Conservation (phyloP, 2,329 filamentous ascomycete species). For the Cryphonectria radicalis region DNA sequence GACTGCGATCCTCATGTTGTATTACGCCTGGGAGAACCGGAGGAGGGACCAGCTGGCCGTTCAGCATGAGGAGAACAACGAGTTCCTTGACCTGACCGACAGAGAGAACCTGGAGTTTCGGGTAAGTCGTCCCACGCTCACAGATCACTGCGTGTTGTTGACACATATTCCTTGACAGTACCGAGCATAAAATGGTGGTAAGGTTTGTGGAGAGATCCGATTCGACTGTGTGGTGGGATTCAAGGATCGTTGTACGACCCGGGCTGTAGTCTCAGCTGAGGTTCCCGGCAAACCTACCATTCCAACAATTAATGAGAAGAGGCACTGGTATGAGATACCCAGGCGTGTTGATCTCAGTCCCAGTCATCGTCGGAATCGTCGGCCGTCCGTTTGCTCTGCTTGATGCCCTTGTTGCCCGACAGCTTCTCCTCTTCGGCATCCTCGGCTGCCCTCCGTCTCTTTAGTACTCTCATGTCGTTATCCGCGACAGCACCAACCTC, state of each 20-base stretch:
- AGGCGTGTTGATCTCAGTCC: slow-evolving; percentile 50
- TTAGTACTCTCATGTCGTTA: slow-evolving; percentile 76
- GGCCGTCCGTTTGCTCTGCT: slow-evolving; percentile 42
- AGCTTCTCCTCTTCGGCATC: slow-evolving; percentile 64
- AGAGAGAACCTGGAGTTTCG: slow-evolving; percentile 38
- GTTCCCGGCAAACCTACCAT: neutral
- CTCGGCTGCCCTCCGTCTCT: slow-evolving; percentile 62
- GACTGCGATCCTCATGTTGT: slow-evolving; percentile 26
- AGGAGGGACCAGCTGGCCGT: slow-evolving; percentile 26
- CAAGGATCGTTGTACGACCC: neutral
- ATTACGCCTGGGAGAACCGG: slow-evolving; percentile 29
- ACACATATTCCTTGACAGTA: slow-evolving; percentile 22
- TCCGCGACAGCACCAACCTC: slow-evolving; percentile 79
- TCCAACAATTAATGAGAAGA: neutral
- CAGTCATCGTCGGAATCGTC: slow-evolving; percentile 63
- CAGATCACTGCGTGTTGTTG: neutral
- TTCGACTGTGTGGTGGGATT: neutral
- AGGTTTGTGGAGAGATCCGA: neutral
- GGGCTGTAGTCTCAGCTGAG: neutral
- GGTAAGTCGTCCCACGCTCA: slow-evolving; percentile 11
- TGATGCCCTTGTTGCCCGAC: slow-evolving; percentile 52
- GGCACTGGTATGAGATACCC: neutral
- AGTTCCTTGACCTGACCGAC: slow-evolving; percentile 40
- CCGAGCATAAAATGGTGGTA: slow-evolving; percentile 11
- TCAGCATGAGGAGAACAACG: slow-evolving; percentile 35